Evolutionary conservation across 148 eudicot genomes (phyloP), one percentile per base, ranked within the genome.

Genomic region (Chenopodium formosanum): DNA sequence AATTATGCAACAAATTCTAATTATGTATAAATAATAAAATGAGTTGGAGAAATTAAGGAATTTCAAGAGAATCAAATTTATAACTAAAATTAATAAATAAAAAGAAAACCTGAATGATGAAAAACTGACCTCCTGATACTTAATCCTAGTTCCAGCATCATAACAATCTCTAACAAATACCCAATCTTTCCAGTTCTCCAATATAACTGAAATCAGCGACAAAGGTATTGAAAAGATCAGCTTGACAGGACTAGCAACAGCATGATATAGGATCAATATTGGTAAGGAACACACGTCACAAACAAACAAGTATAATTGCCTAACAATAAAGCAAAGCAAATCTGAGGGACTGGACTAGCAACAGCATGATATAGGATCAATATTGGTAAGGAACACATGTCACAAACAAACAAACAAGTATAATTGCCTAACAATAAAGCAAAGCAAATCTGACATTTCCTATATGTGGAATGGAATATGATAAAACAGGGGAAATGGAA

Each of bases 141-240:
- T 83, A 95, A 89, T 56, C 98, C 98, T 34, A 95, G 87, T 86
- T 95, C 98, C 87, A 93, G 86, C 73, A 93, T 82, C 97, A 93
- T 92, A 74, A 95, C 84, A 16, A 97, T 84, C 88, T 93, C 98
- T 86, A 95, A 82, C 88, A 93, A 83, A 91, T 95, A 95, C 52
- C 98, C 97, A 76, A 87, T 79, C 84, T 87, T 78, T 80, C 87
- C 85, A 63, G 92, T 95, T 80, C 89, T 93, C 98, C 98, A 95
- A 82, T 89, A 95, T 74, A 95, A 87, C 97, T 95, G 83, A 19
- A 62, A 32, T 71, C 67, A 84, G 73, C 3, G 60, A 58, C 1
- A 20, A 7, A 77, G 7, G 74, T 40, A 44, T 56, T 22, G 31
- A 70, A 37, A 52, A 10, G 50, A 78, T 27, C 27, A 80, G 63